Evolutionary conservation across 2,329 filamentous ascomycete species (phyloP).

Genomic region (Arthrocladium fulminans): DNA sequence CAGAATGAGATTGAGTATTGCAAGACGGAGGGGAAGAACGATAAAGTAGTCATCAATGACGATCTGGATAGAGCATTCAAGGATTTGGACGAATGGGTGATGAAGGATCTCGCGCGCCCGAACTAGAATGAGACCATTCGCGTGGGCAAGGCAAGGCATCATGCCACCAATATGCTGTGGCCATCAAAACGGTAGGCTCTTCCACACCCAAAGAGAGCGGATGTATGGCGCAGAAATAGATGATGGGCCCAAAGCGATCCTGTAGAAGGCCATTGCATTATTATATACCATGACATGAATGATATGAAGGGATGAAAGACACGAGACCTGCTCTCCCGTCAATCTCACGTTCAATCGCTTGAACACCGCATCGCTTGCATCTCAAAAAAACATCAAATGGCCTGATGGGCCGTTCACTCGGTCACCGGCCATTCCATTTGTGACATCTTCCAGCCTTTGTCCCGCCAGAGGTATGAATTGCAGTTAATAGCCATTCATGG

Average conservation of each 20-base stretch:
- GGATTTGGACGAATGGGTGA: conserved; percentile 46
- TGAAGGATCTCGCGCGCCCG: conserved; percentile 25
- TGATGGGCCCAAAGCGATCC: neutral
- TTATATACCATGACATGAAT: conserved; percentile 9
- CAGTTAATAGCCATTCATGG: conserved; percentile 93
- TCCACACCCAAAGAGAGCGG: neutral
- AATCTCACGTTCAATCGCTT: neutral
- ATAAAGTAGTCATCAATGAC: conserved; percentile 59
- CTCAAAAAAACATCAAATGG: neutral
- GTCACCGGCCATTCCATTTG: neutral
- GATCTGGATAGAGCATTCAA: conserved; percentile 50
- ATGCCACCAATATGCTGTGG: too few species aligned
- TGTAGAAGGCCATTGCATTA: conserved; percentile 2
- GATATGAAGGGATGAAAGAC: conserved; percentile 10
- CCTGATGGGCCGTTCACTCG: neutral
- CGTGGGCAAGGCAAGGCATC: too few species aligned
- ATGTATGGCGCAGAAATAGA: neutral
- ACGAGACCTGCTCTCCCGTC: conserved; percentile 21
- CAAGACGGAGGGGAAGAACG: conserved; percentile 56
- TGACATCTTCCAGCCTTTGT: neutral
- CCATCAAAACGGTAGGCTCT: neutral
- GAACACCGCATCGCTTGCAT: neutral
- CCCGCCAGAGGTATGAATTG: neutral
- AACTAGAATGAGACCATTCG: neutral
- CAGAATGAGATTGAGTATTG: conserved; percentile 65